Conservation (phyloP, 768 basidiomycete genomes). For the Coprinopsis strossmayeri region DNA sequence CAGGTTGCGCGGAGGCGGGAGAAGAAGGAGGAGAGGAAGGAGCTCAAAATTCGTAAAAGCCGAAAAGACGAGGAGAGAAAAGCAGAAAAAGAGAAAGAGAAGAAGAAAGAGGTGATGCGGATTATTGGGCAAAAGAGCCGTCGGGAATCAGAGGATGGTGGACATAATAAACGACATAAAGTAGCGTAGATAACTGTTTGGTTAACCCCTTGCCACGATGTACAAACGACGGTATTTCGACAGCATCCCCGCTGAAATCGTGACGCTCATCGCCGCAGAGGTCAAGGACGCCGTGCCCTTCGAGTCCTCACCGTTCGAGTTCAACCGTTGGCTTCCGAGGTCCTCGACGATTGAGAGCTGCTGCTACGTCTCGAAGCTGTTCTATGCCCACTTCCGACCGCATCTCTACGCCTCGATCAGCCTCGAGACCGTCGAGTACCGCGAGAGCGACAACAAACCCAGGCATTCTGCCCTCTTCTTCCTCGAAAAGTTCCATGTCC, state of each 20-base stretch:
- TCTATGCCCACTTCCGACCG: constrained; percentile 1
- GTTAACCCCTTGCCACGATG: background rate
- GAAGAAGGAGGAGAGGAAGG: constrained; percentile 80
- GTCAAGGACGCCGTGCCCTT: background rate
- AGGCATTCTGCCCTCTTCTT: background rate
- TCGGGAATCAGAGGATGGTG: constrained; percentile 55
- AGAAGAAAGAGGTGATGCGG: constrained; percentile 72
- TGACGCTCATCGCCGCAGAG: background rate
- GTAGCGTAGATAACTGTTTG: constrained; percentile 30
- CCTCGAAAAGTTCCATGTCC: background rate
- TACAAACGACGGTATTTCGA: background rate
- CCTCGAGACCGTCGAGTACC: background rate
- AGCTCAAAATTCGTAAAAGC: constrained; percentile 60
- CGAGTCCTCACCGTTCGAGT: background rate
- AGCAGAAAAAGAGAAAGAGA: constrained; percentile 67
- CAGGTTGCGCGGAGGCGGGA: constrained; percentile 72
- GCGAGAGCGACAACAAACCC: no score
- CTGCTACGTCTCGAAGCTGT: background rate
- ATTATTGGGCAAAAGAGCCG: constrained; percentile 66
- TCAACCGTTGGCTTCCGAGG: background rate
- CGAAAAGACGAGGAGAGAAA: constrained; percentile 62
- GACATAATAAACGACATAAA: constrained; percentile 30
- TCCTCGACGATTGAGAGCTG: background rate
- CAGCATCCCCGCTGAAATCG: background rate
- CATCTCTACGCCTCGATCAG: background rate